Conservation (phyloP, 371 early-diverging fungal genomes). For the Mucor circinelloides region DNA sequence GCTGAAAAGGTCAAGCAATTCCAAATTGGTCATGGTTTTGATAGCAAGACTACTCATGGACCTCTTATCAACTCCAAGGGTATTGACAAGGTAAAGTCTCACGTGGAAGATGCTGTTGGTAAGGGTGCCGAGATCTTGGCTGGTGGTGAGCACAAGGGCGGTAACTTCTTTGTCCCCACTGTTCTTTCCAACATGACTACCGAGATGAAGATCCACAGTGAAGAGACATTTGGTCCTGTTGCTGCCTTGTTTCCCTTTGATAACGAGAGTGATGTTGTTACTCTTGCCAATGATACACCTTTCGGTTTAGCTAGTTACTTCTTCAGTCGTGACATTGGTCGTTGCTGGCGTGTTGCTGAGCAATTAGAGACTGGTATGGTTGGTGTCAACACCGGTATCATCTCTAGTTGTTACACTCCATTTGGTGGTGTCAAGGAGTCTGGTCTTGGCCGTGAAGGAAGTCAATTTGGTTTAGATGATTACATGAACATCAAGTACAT, state of each 20-base stretch:
- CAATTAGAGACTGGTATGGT: slow-evolving; percentile 88
- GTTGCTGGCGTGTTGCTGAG: slow-evolving; percentile 83
- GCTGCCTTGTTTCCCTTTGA: slow-evolving; percentile 70
- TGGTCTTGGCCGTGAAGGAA: slow-evolving; percentile 83
- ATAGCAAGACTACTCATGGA: slow-evolving; percentile 66
- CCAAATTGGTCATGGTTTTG: slow-evolving; percentile 79
- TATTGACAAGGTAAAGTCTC: slow-evolving; percentile 67
- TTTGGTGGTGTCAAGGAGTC: slow-evolving; percentile 88
- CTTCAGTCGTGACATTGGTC: slow-evolving; percentile 73
- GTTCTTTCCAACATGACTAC: slow-evolving; percentile 64
- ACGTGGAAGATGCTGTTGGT: slow-evolving; percentile 71
- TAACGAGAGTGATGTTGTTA: slow-evolving; percentile 73
- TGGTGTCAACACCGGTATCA: slow-evolving; percentile 79
- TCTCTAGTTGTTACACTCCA: slow-evolving; percentile 69
- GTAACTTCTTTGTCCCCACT: slow-evolving; percentile 76
- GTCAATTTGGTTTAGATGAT: slow-evolving; percentile 70
- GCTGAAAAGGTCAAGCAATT: slow-evolving; percentile 61
- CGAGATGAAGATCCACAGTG: slow-evolving; percentile 62
- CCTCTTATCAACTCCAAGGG: slow-evolving; percentile 78
- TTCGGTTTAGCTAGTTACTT: slow-evolving; percentile 88
- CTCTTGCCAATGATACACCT: slow-evolving; percentile 70
- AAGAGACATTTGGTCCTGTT: slow-evolving; percentile 86
- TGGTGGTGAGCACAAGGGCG: slow-evolving; percentile 60
- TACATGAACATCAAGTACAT: slow-evolving; percentile 66
- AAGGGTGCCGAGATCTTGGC: slow-evolving; percentile 68